Evolutionary conservation across 2,329 filamentous ascomycete species (phyloP), one percentile per base, ranked within the genome.

Genomic region (Alternaria postmessia): DNA sequence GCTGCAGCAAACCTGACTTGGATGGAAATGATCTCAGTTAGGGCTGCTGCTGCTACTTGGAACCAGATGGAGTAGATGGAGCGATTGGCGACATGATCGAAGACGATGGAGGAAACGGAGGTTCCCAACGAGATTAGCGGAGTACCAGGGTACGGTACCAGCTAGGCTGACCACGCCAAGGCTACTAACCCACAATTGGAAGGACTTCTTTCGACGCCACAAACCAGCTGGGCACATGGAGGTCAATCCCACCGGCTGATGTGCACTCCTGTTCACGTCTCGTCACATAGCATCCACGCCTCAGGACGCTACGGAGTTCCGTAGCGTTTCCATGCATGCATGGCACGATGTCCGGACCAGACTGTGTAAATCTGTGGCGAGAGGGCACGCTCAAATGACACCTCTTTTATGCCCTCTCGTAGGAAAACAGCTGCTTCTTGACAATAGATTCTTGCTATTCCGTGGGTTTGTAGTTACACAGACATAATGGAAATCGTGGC

Each of bases 81-180:
- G 49, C 55, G 55, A 59, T 44, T 36, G 52, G 42, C 44, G 36
- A 51, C 11, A 44, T 47, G 39, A 59, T 56, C 24, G 46, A 47
- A 43, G 38, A 43, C 51, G 18, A 22, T 44, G 44, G 51, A 18
- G 39, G 49, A 28, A 44, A 44, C 26, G 51, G 34, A 38, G 26
- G 44, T 18, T 41, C 34, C 39, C 12, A 30, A 30, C 22, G 20
- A 42, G 53, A 36, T 42, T 38, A 51, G 51, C 28, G 57, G 22
- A 44, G 11, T 32, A 8, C 43, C 16, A 20, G 46, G 46, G 18
- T 48, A 18, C 36, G 36, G 24, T 39, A 51, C 39, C 38, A 44
- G 18, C 20, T 26, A 12, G 8, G 18, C 26, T 3, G 7, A 7
- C 16, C n/a, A 26, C 11, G 52, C 38, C 52, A 56, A 59, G 52